Evolutionary conservation across 257 asterid species (phyloP), one percentile per base, ranked within the genome.

Genomic region (Marsdenia floribunda): DNA sequence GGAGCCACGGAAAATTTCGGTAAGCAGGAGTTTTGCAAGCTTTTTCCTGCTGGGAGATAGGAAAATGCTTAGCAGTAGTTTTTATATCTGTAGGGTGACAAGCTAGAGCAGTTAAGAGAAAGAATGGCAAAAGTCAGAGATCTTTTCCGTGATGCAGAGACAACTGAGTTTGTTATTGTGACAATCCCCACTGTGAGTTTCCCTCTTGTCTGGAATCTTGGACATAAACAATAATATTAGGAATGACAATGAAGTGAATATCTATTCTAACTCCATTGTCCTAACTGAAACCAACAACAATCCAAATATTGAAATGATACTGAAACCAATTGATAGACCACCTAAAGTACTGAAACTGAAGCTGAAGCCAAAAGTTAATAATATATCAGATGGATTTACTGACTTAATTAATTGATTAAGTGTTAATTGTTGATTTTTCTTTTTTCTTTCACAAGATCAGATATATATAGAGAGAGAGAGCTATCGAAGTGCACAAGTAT

Each of bases 161-260:
- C 86, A 73, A 91, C 91, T 19, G 97, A 91, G 79, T 89, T 91
- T 80, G 86, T 91, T 78, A 87, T 86, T 14, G 94, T 91, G 54
- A 89, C 93, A 61, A 91, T 89, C 70, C 97, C 96, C 85, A 85
- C 96, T 29, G 96, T 89, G 85, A 84, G 80, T 66, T 70, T 78
- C 73, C 68, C 49, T 33, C 18, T 35, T 21, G 21, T 55, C 59
- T 47, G 73, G 42, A 37, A 76, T 22, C 70, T 76, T 19, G 29
- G 60, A 47, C 68, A 26, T 54, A 57, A 44, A 21, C 26, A 21
- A 24, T 55, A 24, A 21, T 55, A 24, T 55, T 55, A 5, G 61
- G 61, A 55, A 55, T 21, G 26, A 55, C 10, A 55, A 21, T 55
- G 61, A 24, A 55, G 8, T 19, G 57, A 52, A 53, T 53, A 53